Base-by-base conservation (phyloP, 2,329 filamentous ascomycete species). In the Aspergillus sp. region DNA sequence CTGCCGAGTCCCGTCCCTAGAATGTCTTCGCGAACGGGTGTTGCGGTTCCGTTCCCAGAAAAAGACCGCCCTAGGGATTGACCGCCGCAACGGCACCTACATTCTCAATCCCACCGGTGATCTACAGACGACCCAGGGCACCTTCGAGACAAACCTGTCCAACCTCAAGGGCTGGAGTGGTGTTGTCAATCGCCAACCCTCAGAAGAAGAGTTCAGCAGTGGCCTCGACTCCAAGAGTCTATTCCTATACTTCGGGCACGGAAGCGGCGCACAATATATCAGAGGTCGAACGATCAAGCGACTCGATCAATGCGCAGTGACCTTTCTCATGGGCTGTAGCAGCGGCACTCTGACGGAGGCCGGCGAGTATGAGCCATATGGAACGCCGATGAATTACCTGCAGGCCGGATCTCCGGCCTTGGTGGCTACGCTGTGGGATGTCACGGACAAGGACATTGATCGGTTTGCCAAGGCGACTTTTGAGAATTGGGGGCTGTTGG, bases 371-470 rank as follows among this genome's bases (percentile, higher is more conserved):
- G 93, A 98, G 73, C 88, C 89, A n/a, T 89, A 90, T 66, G 93
- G 95, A 1, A 91, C 93, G 56, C 90, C 95, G 22, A 87, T 93
- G 77, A 92, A 93, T 67, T 98, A 98, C 76, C 87, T 99, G 76
- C 87, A 93, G 65, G 93, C 92, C 0, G 93, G 91, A 1, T 86
- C 84, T 65, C 92, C 91, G 3, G 92, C 93, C 0, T 86, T 98
- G 9, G 87, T 98, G 2, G 95, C 92, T 46, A 97, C 93, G 15
- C 80, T 99, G 39, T 99, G 95, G 95, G 95, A 99, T 74, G 95
- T 99, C 50, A 99, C 95, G 9, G 95, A 99, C 73, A 90, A 90
- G 68, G 95, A 99, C 73, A 96, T 97, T 72, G 96, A 99, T 77
- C 89, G 93, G 17, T 96, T 96, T 73, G 90, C 93, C 0, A 86